Evolutionary conservation across 805 yeast species (phyloP), one percentile per base, ranked within the genome.

Genomic region (Cyberlindnera mississippiensis): DNA sequence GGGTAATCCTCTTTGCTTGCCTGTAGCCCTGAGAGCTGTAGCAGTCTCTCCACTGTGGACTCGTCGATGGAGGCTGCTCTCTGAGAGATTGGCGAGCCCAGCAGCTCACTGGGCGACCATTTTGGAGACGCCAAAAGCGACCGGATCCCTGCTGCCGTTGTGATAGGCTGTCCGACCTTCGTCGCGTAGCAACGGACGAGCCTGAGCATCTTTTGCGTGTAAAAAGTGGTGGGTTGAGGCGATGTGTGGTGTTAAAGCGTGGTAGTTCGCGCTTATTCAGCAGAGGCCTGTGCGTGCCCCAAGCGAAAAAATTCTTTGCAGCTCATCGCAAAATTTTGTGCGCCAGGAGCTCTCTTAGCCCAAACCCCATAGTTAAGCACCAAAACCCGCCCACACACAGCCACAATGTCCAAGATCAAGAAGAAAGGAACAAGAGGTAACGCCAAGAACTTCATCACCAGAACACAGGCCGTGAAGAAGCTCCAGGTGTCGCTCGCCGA

Each of bases 401-500:
- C 22, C 4, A 18, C 9, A 11, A 36, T 44, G 47, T 33, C 45
- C 37, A 44, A 42, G 35, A 46, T 87, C 53, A 84, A 83, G 74
- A 88, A 81, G 82, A 89, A 75, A 70, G 87, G 89, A 55, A 73
- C 83, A 48, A 66, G 82, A 40, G 97, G 97, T 65, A 87, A 86
- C 56, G 96, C 96, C 49, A 86, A 82, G 68, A 86, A 88, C 66
- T 93, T 83, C 67, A 75, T 93, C 60, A 90, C 97, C 35, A 78
- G 99, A 67, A 83, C 96, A 1, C 96, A 88, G 64, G 99, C 99
- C 5, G 83, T 93, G 37, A 82, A 83, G 66, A 88, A 83, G 62
- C 71, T 93, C 48, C 99, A 93, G 67, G 84, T 93, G 22, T 85
- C 97, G 3, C 73, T 93, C 37, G 97, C 97, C 11, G 99, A 93